Base-by-base conservation (phyloP, 768 basidiomycete species). In the Tremella fuciformis region DNA sequence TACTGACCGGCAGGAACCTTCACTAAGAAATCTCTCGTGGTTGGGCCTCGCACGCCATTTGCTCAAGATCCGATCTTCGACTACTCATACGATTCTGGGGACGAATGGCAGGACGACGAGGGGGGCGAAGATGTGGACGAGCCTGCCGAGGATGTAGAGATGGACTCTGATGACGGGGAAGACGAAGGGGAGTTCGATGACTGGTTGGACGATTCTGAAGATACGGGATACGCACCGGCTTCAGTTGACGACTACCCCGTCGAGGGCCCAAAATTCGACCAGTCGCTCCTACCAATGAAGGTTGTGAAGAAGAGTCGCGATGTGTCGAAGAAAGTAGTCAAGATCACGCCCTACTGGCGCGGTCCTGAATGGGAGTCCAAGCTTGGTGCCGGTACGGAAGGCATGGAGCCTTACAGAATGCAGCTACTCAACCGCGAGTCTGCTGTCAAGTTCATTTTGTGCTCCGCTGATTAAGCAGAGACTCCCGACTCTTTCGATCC, bases 81-180 rank as follows among this genome's bases (percentile, higher is more conserved):
- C 77, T 99, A 98, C 74, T 83, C 83, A 3, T 90, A 93, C 70
- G 93, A 99, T 78, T 92, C 89, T 52, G 94, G 90, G 13, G 91
- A 86, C 66, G 96, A 98, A 66, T 98, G 96, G 96, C 90, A 91
- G 62, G 88, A 88, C 57, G 91, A 92, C 71, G 85, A 85, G 19
- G 81, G 80, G 13, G 83, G 82, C 2, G 89, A 86, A 48, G 76
- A 78, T 52, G 68, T 77, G 29, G 72, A 73, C 57, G 71, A 68
- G 21, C 58, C 60, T 21, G 88, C 84, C 11, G 89, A 86, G 50
- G 88, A 89, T 50, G 87, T 88, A 55, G 66, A 64, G 24, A 55
- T 53, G 9, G 63, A 57, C 18, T 69, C 63, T 22, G 70, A 69
- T n/a, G 76, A 75, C 8, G 74, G 70, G 19, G 69, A 69, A 13